Conservation (phyloP, 495 filamentous ascomycete species). For the Aspergillus ostianus region DNA sequence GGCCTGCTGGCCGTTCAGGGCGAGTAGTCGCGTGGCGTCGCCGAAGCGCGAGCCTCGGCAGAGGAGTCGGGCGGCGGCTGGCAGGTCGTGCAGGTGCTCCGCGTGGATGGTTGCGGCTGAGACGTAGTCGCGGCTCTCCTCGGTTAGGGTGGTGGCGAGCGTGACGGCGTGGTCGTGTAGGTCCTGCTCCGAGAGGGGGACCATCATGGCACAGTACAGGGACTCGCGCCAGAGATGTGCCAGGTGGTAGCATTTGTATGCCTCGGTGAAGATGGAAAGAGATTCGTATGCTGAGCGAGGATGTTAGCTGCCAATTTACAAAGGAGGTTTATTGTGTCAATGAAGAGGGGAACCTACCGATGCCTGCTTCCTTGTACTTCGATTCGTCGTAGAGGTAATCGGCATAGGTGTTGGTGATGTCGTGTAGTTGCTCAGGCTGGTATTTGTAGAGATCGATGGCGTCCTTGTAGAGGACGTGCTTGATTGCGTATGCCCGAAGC, state of each 20-base stretch:
- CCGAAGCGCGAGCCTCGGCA: constrained; percentile 84
- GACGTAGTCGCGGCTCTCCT: constrained; percentile 81
- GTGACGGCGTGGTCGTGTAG: constrained; percentile 61
- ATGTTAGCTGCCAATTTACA: neutral
- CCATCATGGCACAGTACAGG: constrained; percentile 70
- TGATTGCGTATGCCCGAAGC: constrained; percentile 67
- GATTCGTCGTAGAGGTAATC: constrained; percentile 70
- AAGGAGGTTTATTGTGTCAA: neutral
- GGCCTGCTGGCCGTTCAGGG: constrained; percentile 44
- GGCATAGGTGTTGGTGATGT: constrained; percentile 74
- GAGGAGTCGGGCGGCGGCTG: constrained; percentile 62
- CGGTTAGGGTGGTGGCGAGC: constrained; percentile 69
- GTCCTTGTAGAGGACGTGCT: constrained; percentile 73
- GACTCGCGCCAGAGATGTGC: constrained; percentile 91
- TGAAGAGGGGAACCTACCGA: constrained; percentile 40
- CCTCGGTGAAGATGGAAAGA: constrained; percentile 65
- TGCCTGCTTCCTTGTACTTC: constrained; percentile 78
- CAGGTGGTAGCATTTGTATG: constrained; percentile 74
- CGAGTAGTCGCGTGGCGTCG: constrained; percentile 73
- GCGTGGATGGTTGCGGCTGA: constrained; percentile 76
- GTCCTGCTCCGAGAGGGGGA: constrained; percentile 54
- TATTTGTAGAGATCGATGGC: constrained; percentile 85
- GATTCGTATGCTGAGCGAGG: constrained; percentile 73
- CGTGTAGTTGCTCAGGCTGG: constrained; percentile 56
- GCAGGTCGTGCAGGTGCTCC: constrained; percentile 72